Conservation (phyloP, 2,329 filamentous ascomycete species). For the Colletotrichum tabaci region DNA sequence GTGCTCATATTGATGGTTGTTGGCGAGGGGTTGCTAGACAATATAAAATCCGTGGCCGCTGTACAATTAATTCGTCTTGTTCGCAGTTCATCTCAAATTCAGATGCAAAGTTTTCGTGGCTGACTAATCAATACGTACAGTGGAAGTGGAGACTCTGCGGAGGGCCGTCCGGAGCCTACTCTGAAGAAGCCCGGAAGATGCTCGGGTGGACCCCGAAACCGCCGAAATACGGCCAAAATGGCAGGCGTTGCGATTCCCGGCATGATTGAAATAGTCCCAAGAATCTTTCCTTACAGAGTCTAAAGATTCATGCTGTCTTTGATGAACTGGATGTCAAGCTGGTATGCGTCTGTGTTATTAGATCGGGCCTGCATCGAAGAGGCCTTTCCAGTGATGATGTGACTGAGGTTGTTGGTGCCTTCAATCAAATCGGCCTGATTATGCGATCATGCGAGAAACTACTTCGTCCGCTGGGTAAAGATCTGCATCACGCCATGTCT, state of each 20-base stretch:
- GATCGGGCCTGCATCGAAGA: no score
- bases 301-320: no score
- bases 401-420: no score
- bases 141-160: not conserved
- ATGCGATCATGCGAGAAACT: no score
- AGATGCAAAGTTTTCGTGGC: constrained; percentile 6
- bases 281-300: no score
- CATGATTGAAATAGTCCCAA: no score
- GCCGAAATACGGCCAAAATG: not conserved
- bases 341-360: no score
- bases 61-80: not conserved
- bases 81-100: not conserved
- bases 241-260: not conserved
- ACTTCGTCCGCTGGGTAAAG: no score
- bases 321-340: no score
- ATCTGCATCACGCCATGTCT: no score
- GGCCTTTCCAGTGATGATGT: no score
- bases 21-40: not conserved
- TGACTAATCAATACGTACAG: not conserved
- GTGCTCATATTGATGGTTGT: not conserved
- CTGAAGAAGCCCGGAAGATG: not conserved
- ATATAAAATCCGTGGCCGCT: not conserved
- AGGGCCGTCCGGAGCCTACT: not conserved
- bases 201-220: not conserved
- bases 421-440: no score